Evolutionary conservation across 2,329 filamentous ascomycete genomes (phyloP), one percentile per base, ranked within the genome.

Genomic region (Arthrobotrys megalospora): DNA sequence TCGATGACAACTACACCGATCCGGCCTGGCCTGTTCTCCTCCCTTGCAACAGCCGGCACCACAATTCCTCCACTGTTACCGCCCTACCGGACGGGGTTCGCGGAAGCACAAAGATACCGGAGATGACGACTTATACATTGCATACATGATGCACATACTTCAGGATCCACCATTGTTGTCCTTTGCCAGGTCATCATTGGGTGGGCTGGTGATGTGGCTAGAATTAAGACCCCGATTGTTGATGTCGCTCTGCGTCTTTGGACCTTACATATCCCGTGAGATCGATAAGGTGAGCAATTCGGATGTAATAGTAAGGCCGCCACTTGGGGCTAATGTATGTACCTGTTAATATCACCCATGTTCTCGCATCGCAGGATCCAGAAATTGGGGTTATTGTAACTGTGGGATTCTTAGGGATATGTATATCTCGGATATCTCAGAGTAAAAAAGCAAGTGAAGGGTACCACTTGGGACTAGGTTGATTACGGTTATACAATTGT

Each of bases 71-170:
- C 36, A 8, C 12, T 28, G 6, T 36, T 55, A 36, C 50, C 36
- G 52, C 52, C 52, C 52, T 58, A 38, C 52, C 12, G 52, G 32
- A 58, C 4, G 11, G n/a, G 16, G 10, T 28, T 28, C 24, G 16
- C 47, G 47, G n/a, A 12, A 53, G n/a, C 24, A 11, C 19, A 34
- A 24, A n/a, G 55, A 43, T 4, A n/a, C 16, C 11, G 3, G 11
- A 19, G 11, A 60, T 43, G 55, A n/a, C 55, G 55, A 60, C 34
- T 60, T 60, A n/a, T 28, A 28, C 55, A 41, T 12, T 41, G 53
- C 34, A 60, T 41, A 60, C n/a, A 38, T 12, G 32, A 38, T 12
- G 14, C 3, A 14, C 14, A 5, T 32, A 32, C 19, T 60, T 14
- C 53, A 60, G 34, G 55, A 60, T 60, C 55, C 36, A 41, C 19